Base-by-base conservation (phyloP, 108 stramenopile genomes). In the Discostella stelligeroides region DNA sequence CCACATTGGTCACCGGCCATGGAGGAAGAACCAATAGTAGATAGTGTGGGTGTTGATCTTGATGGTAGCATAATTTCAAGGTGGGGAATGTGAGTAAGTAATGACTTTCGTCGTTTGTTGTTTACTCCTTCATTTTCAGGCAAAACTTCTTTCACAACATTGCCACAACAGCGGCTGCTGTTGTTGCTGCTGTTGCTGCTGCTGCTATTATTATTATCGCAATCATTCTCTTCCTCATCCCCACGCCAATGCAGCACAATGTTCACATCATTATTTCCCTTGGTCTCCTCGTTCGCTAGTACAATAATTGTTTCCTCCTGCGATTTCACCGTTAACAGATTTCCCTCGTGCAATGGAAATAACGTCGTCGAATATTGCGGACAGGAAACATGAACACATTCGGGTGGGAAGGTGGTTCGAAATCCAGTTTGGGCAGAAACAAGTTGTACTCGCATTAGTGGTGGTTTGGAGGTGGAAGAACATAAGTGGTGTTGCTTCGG, bases 271-370 rank as follows among this genome's bases (percentile, higher is more conserved):
- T n/a, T n/a, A n/a, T n/a, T n/a, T n/a, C n/a, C n/a, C n/a, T n/a
- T n/a, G n/a, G n/a, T n/a, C n/a, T n/a, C n/a, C n/a, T n/a, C n/a
- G n/a, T 18, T 63, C 45, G 0, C 30, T 27, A n/a, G 46, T 20
- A 30, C 25, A 41, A 50, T 69, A 42, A 25, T 34, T n/a, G 40
- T 39, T 10, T 60, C 59, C 15, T 70, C 58, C 30, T 61, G 39
- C 24, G 69, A 70, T 21, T 51, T 47, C 30, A 70, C 27, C 28
- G 69, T 59, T 12, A 70, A 48, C 59, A 70, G 50, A 49, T 60
- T 70, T 1, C 69, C 69, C 39, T 70, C 59, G 1, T 21, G 43
- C 12, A 45, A n/a, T 45, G n/a, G 43, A 50, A 70, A 70, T 1
- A 59, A 30, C 24, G 59, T n/a, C n/a, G n/a, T 48, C 15, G 69